A percentile compares a stretch with the other conserved stretches of the same genome.
Evolutionary conservation across 1,139 yeast species (phyloP).

Genomic region (Trichomonascaceae sp.): DNA sequence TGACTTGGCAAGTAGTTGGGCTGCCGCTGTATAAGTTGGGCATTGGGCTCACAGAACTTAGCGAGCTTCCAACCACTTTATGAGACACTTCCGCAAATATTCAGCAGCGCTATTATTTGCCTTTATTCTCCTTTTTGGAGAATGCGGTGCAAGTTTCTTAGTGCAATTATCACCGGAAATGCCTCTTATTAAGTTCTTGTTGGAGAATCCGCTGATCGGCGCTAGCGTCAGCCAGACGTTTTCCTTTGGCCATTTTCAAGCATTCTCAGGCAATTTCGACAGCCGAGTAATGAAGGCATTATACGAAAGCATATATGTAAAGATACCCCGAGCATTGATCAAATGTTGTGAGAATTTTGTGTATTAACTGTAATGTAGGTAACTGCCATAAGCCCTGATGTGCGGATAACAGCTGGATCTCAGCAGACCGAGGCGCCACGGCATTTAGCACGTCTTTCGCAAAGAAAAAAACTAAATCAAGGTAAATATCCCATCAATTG

Average conservation of each 20-base stretch:
- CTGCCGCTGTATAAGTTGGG: background rate
- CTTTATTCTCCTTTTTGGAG: background rate
- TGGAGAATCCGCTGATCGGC: constrained; percentile 21
- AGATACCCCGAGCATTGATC: background rate
- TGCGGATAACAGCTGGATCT: constrained; percentile 22
- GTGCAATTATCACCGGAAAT: constrained; percentile 24
- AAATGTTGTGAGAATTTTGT: background rate
- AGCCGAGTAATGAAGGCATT: constrained; percentile 17
- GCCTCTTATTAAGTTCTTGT: constrained; percentile 20
- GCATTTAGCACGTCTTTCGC: constrained; percentile 62
- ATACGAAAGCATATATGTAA: constrained; percentile 19
- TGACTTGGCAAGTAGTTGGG: constrained; percentile 13
- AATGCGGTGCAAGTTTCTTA: constrained; percentile 17
- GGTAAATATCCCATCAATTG: background rate
- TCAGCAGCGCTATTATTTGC: background rate
- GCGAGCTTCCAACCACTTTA: background rate
- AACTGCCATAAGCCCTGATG: constrained; percentile 27
- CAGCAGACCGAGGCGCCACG: constrained; percentile 56
- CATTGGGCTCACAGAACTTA: too few relatives aligned
- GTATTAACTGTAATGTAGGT: constrained; percentile 16
- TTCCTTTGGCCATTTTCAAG: constrained; percentile 27
- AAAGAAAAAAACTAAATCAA: constrained; percentile 37
- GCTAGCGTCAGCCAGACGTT: constrained; percentile 23
- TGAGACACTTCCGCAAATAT: background rate
- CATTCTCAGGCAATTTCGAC: constrained; percentile 27